Base-by-base conservation (phyloP, 2,329 filamentous ascomycete species). In the Colletotrichum trifolii region DNA sequence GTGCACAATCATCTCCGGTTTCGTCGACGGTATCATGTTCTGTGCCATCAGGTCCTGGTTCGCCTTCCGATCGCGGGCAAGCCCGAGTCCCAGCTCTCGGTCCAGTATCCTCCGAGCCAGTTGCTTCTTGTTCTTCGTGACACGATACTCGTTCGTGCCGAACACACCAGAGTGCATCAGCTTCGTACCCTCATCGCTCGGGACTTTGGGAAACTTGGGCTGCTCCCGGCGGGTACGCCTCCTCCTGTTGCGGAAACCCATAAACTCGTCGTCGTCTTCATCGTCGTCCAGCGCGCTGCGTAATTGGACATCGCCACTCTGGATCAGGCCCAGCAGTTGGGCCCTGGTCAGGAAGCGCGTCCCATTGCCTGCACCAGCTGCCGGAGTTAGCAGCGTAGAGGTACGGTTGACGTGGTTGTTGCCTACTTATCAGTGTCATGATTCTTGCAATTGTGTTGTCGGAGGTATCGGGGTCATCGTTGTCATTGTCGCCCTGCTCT, bases 91-190 rank as follows among this genome's bases (percentile, higher is more conserved):
- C 39, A 97, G 78, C 75, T 97, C 94, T 48, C 95, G 87, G 75
- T 92, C 91, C 70, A 98, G 84, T 67, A 97, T 83, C 49, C 91
- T 87, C 61, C 87, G 85, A 10, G 89, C 85, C 15, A 97, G 76
- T 68, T 87, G 85, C 74, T 89, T 87, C 38, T 50, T 25, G 25
- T 25, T 57, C 73, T 79, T 86, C 66, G 73, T 82, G 66, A 77
- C 83, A 69, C 80, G 81, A 70, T 81, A 80, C 48, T 90, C 85
- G 62, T 89, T 91, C 15, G 83, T 82, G 39, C 95, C 95, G 78
- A 97, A 98, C 2, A 82, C 83, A 1, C 95, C 95, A 36, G 89
- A 91, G 43, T 87, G 83, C 94, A 98, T 97, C 67, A 98, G 80
- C 70, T 90, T 87, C 53, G 78, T 83, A 8, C 96, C 95, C 67